phyloP scores from a whole-genome alignment of 164 flowering plant species.

The Paratinospora sagittata region DNA sequence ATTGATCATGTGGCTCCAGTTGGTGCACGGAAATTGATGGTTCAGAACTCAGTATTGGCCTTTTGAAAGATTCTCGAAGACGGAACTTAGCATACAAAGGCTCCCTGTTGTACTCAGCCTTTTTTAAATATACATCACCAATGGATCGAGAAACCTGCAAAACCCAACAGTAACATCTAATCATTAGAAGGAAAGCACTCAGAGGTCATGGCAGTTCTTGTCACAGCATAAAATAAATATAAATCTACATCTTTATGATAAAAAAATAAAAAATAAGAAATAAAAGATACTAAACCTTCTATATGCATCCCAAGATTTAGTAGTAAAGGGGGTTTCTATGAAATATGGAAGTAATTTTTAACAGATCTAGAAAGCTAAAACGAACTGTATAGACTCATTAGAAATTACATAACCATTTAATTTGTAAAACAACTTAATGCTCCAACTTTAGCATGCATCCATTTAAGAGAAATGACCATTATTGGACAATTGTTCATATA shows the following conservation, averaged over 20 bases:
- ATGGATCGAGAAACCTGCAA: conserved; percentile 69
- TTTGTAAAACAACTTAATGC: too few relatives aligned
- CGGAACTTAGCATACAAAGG: conserved; percentile 64
- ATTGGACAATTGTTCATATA: too few relatives aligned
- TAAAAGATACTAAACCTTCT: not conserved
- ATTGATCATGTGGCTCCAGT: conserved; percentile 66
- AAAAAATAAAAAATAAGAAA: not conserved
- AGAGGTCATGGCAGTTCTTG: not conserved
- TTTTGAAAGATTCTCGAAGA: conserved; percentile 59
- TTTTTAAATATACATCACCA: conserved; percentile 70
- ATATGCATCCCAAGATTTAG: too few relatives aligned
- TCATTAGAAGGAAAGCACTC: not conserved
- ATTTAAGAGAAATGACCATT: too few relatives aligned
- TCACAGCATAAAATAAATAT: not conserved
- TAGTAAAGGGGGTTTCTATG: not conserved
- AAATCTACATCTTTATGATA: not conserved
- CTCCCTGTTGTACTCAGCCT: conserved; percentile 73
- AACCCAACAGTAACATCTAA: not conserved
- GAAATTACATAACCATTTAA: too few relatives aligned
- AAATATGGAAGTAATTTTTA: not conserved
- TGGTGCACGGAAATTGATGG: conserved; percentile 57
- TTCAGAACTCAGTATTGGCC: conserved; percentile 67
- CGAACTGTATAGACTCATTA: too few relatives aligned
- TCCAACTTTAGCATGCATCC: too few relatives aligned
- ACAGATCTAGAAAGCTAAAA: too few relatives aligned